phyloP scores from a whole-genome alignment of 1,284 basidiomycete species.

The Omphalotus olearius region DNA sequence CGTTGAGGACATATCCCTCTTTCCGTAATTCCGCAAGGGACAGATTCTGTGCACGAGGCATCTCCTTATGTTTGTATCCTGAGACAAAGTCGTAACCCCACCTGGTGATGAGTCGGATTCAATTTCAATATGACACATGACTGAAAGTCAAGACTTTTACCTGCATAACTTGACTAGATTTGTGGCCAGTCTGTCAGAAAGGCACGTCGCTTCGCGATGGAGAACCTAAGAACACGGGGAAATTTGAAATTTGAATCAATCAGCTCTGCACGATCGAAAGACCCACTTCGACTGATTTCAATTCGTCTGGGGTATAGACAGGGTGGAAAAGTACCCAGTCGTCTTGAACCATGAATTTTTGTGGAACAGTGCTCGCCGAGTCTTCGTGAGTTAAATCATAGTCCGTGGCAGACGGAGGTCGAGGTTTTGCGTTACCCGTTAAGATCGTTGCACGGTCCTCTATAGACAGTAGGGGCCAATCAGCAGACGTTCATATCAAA shows the following conservation, averaged over 20 bases:
- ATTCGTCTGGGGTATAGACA: conserved; percentile 74
- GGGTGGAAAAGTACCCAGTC: conserved; percentile 86
- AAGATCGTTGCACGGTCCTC: not conserved
- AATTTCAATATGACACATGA: not conserved
- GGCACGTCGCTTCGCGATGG: conserved; percentile 58
- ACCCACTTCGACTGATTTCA: conserved; percentile 69
- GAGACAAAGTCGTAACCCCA: conserved; percentile 73
- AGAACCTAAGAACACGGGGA: conserved; percentile 49
- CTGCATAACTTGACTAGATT: conserved; percentile 57
- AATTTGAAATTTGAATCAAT: not conserved
- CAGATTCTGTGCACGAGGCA: conserved; percentile 60
- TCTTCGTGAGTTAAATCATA: no score
- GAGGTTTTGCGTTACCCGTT: not conserved
- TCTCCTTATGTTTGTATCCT: conserved; percentile 73
- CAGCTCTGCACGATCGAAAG: not conserved
- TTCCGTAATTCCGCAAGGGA: conserved; percentile 67
- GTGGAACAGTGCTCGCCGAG: not conserved
- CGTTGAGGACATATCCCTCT: conserved; percentile 69
- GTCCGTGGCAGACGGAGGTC: not conserved
- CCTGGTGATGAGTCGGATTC: conserved; percentile 29
- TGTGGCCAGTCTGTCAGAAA: conserved; percentile 72
- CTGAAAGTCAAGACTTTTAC: conserved; percentile 23
- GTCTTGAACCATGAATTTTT: conserved; percentile 27
- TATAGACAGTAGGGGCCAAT: not conserved
- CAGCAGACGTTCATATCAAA: not conserved